Base-by-base conservation (phyloP, 2,329 filamentous ascomycete genomes). In the Epichloe typhina region DNA sequence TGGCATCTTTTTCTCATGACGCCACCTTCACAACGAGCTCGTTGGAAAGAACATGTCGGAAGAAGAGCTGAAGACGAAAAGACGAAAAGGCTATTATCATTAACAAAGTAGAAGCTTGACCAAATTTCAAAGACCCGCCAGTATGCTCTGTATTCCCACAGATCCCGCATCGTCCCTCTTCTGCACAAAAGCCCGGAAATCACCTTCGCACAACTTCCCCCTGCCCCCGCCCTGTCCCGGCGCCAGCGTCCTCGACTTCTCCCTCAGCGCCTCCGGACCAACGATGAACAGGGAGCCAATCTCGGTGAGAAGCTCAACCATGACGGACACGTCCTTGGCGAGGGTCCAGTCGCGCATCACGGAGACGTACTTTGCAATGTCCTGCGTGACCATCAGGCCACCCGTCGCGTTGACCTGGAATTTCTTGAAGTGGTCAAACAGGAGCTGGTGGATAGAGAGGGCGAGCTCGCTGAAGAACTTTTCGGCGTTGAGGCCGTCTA, bases 241-340 rank as follows among this genome's bases (percentile, higher is more conserved):
- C 54, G 63, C 73, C 53, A 84, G 66, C 53, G 78, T 80, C 51
- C 84, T 72, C 49, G 82, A 77, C 59, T 85, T 77, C 67, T 90
- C 86, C 47, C 80, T 73, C 53, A 90, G 69, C 37, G 86, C 86
- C 66, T 90, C 86, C 11, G 84, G 80, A 2, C 88, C 88, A 61
- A 98, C 88, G 56, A 98, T 95, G 65, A 98, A 98, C 49, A 98
- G 70, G 62, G 90, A 96, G 11, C 90, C 91, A 52, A 98, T 88
- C 72, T 98, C 93, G 26, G 88, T 84, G 53, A 98, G 70, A 44
- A 95, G 79, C 70, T 98, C 91, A 57, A 96, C 79, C 50, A 80
- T 79, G 23, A 76, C 75, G 58, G 79, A 77, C 46, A 82, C 80
- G 40, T 86, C 80, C 59, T 82, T 83, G 49, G 78, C 75, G 40